These are phyloP conservation scores for Naganishia antarctica DNA, from an alignment of 768 basidiomycete genomes.

Conservation along the genomic window DNA sequence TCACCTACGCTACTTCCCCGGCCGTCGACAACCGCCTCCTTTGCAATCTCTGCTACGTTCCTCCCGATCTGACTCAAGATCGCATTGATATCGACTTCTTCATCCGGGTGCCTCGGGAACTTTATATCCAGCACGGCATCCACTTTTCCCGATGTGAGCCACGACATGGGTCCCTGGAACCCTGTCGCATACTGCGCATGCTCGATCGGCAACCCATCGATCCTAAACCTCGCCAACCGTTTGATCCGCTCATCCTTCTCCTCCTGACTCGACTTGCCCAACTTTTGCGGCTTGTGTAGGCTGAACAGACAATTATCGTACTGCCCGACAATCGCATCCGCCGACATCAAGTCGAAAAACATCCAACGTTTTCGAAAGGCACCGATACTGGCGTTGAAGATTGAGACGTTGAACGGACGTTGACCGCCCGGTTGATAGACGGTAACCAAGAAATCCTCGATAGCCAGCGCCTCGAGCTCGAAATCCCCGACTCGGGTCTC, in stretches of 20 bases:
- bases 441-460: conserved; percentile 90
- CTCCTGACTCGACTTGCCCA: conserved; percentile 77
- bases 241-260: conserved; percentile 58
- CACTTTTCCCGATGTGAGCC: conserved; percentile 94
- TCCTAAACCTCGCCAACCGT: conserved; percentile 63
- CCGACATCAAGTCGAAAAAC: conserved; percentile 89
- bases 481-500: conserved; percentile 74
- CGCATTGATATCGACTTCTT: conserved; percentile 65
- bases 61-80: conserved; percentile 86
- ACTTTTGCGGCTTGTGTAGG: conserved; percentile 75
- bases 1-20: background rate
- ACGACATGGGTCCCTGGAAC: conserved; percentile 79
- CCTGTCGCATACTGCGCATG: conserved; percentile 81
- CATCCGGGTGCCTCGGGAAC: conserved; percentile 78
- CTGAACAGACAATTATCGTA: conserved; percentile 97
- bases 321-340: conserved; percentile 93
- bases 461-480: conserved; percentile 76
- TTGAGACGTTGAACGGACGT: conserved; percentile 60
- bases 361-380: conserved; percentile 86
- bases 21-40: conserved; percentile 33
- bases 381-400: conserved; percentile 85
- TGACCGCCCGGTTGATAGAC: conserved; percentile 90
- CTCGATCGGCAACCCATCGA: conserved; percentile 94
- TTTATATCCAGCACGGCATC: conserved; percentile 97
- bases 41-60: conserved; percentile 59